A percentile compares a stretch with the other conserved stretches of the same genome.
These are phyloP conservation scores for Actinomortierella wolfii DNA, from an alignment of 371 early-diverging fungal genomes.

Conservation along the genomic window DNA sequence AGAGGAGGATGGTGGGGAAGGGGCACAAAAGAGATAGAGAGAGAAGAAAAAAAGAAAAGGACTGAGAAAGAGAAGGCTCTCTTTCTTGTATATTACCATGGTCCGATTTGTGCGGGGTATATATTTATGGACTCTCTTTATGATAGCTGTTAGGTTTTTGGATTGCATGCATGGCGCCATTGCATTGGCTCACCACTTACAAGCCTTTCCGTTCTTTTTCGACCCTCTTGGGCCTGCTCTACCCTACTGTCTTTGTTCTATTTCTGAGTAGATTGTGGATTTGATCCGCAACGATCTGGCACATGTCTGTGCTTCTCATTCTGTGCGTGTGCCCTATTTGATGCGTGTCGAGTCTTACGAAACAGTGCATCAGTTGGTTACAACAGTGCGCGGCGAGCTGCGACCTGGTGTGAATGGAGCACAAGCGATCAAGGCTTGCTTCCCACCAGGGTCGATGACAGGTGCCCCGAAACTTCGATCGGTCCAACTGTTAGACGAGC, in stretches of 20 bases:
- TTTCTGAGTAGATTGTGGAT: conserved; percentile 85
- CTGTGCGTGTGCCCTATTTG: conserved; percentile 81
- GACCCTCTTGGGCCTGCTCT: too few species aligned
- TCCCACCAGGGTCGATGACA: conserved; percentile 97
- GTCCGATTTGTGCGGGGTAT: too few species aligned
- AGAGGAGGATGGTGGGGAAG: too few species aligned
- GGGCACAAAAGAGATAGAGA: too few species aligned
- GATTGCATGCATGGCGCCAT: not conserved
- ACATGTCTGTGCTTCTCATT: conserved; percentile 64
- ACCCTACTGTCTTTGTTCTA: not conserved
- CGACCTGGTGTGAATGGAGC: conserved; percentile 66
- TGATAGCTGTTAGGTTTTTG: not conserved
- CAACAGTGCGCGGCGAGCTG: conserved; percentile 78
- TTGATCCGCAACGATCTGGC: conserved; percentile 94
- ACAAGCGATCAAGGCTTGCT: conserved; percentile 76
- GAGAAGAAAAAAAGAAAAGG: too few species aligned
- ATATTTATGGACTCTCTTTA: too few species aligned
- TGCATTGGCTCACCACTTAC: not conserved
- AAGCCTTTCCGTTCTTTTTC: not conserved
- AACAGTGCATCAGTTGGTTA: conserved; percentile 93
- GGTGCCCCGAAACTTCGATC: conserved; percentile 95
- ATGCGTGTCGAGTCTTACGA: conserved; percentile 92
- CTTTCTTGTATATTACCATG: too few species aligned
- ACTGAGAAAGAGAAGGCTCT: too few species aligned
- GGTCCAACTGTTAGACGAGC: conserved; percentile 75